phyloP scores from a whole-genome alignment of 1,139 yeast genomes.

The Geotrichum restrictum region DNA sequence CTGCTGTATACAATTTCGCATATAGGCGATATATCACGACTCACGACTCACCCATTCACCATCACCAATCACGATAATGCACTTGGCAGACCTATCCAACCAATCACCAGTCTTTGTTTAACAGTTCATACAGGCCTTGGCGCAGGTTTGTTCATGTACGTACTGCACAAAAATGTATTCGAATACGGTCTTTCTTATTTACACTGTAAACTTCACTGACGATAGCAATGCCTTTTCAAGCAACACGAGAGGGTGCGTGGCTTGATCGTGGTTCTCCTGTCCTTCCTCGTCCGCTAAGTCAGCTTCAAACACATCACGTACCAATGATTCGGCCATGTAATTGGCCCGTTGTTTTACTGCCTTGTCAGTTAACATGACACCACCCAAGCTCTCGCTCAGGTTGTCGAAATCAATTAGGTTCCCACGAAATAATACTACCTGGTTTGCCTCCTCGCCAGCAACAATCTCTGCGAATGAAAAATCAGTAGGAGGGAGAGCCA shows the following conservation, averaged over 20 bases:
- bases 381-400: conserved; percentile 40
- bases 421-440: conserved; percentile 22
- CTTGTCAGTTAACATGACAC: conserved; percentile 24
- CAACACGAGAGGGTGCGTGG: neutral
- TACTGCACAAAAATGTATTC: too few relatives aligned
- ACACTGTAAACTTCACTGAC: conserved; percentile 1
- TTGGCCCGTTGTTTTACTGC: conserved; percentile 1
- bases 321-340: conserved; percentile 13
- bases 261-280: neutral
- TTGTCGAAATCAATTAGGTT: conserved; percentile 43
- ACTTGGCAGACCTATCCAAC: too few relatives aligned
- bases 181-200: too few relatives aligned
- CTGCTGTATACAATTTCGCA: too few relatives aligned
- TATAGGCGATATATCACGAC: too few relatives aligned
- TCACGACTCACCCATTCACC: too few relatives aligned
- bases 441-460: neutral
- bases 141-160: too few relatives aligned
- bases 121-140: too few relatives aligned
- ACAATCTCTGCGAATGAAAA: conserved; percentile 8
- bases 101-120: too few relatives aligned
- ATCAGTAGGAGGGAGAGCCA: conserved; percentile 14
- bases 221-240: neutral
- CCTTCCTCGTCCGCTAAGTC: conserved; percentile 9
- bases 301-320: conserved; percentile 8
- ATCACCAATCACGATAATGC: too few relatives aligned